A percentile compares a stretch with the other conserved stretches of the same genome.
Evolutionary conservation across 345 rosid species (phyloP).

Genomic region (Citrus sinensis): DNA sequence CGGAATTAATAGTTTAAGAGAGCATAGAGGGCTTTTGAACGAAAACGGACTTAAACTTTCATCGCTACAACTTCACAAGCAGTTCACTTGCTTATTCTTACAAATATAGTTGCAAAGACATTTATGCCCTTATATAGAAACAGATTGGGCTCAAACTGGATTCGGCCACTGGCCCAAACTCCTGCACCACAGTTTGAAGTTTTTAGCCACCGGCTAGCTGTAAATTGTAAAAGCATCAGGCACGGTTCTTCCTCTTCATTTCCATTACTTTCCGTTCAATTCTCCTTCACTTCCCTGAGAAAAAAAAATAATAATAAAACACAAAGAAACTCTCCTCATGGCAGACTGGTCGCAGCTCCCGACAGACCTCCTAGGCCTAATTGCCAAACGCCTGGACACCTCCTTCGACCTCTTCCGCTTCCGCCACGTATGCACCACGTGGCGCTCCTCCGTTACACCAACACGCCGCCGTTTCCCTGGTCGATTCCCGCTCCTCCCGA

Average conservation of each 20-base stretch:
- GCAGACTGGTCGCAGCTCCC: constrained; percentile 73
- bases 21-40: background rate
- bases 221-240: background rate
- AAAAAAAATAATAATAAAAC: background rate
- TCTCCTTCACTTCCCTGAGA: constrained; percentile 7
- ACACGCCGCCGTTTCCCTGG: constrained; percentile 35
- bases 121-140: background rate
- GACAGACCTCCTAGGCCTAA: constrained; percentile 56
- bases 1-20: background rate
- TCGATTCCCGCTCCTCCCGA: constrained; percentile 53
- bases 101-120: background rate
- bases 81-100: no score
- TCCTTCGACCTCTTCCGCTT: constrained; percentile 58
- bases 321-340: constrained; percentile 26
- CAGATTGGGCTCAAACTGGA: background rate
- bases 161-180: no score
- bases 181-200: no score
- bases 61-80: background rate
- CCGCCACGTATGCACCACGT: constrained; percentile 78
- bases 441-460: constrained; percentile 62
- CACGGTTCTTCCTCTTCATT: background rate
- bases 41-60: no score
- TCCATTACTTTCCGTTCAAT: background rate
- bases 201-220: background rate
- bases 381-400: constrained; percentile 45